Percentiles rank a stretch among this genome's conserved stretches.
phyloP scores from a whole-genome alignment of 257 asterid genomes.

The Euphrasia confusa region DNA sequence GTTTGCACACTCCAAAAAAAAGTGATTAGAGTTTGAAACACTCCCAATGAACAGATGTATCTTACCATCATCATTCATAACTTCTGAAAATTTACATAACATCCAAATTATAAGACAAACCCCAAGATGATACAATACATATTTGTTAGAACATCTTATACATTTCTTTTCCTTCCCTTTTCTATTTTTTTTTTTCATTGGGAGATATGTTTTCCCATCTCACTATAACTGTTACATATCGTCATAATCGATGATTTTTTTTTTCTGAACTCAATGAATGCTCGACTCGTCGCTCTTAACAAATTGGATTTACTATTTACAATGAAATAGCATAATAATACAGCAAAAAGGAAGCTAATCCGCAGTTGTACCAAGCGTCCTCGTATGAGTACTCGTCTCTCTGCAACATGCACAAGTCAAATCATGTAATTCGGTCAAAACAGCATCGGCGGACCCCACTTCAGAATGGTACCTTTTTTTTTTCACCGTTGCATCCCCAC shows the following conservation, averaged over 20 bases:
- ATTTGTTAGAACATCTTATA: constrained; percentile 22
- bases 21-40: neutral
- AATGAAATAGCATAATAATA: constrained; percentile 36
- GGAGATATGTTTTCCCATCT: constrained; percentile 19
- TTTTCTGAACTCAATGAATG: constrained; percentile 35
- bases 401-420: constrained; percentile 14
- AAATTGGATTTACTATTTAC: constrained; percentile 64
- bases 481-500: constrained; percentile 43
- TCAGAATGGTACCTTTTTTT: constrained; percentile 5
- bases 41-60: neutral
- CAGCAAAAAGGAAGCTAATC: constrained; percentile 21
- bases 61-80: constrained; percentile 3
- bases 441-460: constrained; percentile 12
- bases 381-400: constrained; percentile 7
- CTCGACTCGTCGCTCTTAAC: constrained; percentile 43
- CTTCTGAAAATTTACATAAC: neutral
- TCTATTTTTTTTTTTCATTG: neutral
- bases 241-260: constrained; percentile 27
- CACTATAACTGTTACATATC: constrained; percentile 36
- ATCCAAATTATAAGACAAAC: neutral
- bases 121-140: neutral
- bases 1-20: neutral
- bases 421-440: constrained; percentile 14
- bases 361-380: constrained; percentile 9
- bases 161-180: neutral